Percentiles rank a stretch among this genome's conserved stretches.
Conservation (phyloP, 1,284 basidiomycete genomes). For the Singerocomus rubriflavus region DNA sequence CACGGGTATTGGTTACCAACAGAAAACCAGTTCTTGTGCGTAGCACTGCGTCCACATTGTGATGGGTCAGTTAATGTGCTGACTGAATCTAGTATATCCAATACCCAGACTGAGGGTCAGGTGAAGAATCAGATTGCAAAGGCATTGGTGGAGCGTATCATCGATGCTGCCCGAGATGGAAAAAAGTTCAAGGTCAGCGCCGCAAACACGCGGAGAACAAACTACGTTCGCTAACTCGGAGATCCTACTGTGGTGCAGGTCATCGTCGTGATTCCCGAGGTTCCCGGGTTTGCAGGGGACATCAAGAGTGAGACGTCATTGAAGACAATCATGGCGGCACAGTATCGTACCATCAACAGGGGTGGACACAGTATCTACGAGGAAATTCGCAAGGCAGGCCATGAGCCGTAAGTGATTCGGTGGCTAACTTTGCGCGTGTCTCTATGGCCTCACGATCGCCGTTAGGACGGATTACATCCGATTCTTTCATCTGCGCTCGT, state of each 20-base stretch:
- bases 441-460: slow-evolving; percentile 6
- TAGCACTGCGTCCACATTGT: slow-evolving; percentile 10
- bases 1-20: slow-evolving; percentile 5
- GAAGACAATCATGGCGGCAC: slow-evolving; percentile 81
- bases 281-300: slow-evolving; percentile 81
- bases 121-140: slow-evolving; percentile 81
- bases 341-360: slow-evolving; percentile 84
- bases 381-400: slow-evolving; percentile 73
- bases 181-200: slow-evolving; percentile 72
- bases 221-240: slow-evolving; percentile 4
- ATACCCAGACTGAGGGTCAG: slow-evolving; percentile 59
- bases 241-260: slow-evolving; percentile 44
- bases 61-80: slow-evolving; percentile 12
- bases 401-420: slow-evolving; percentile 67
- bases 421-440: background rate
- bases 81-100: slow-evolving; percentile 62
- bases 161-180: slow-evolving; percentile 69
- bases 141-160: slow-evolving; percentile 80
- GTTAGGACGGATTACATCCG: slow-evolving; percentile 72
- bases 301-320: slow-evolving; percentile 68
- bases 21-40: slow-evolving; percentile 96
- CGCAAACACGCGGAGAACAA: background rate
- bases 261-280: slow-evolving; percentile 78
- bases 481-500: slow-evolving; percentile 87
- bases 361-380: slow-evolving; percentile 87